Base-by-base conservation (phyloP, 2,329 filamentous ascomycete species). In the Colletotrichum sansevieriae region DNA sequence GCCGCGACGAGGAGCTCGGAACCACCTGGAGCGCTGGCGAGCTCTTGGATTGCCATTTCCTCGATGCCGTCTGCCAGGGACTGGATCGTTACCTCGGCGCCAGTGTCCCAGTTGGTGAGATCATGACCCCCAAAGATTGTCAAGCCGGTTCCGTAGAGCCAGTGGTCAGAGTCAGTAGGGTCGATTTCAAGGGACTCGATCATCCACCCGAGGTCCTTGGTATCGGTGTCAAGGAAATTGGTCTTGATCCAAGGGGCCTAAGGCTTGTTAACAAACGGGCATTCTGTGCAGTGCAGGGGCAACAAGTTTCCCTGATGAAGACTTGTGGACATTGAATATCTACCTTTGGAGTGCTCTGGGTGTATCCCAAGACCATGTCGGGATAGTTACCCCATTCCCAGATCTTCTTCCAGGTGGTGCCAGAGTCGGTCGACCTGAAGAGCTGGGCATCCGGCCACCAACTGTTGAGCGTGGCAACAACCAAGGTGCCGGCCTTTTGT, bases 401-500 rank as follows among this genome's bases (percentile, higher is more conserved):
- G 25, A 88, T 80, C 0, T 75, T 78, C 1, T 83, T 83, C 86
- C 86, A 88, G 0, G 84, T 87, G 12, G 81, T 77, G 18, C 84
- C 87, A 0, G 85, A 87, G 75, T 89, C 83, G 0, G 78, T 86
- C 2, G 85, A 88, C 41, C 87, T 78, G 76, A 84, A 89, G 47
- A 89, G 77, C 56, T 87, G 83, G 0, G 83, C 86, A 68, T 90
- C 87, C 0, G 87, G 87, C 79, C 82, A 89, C 87, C 87, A 89
- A 15, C 82, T 85, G 76, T 89, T 90, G 39, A 89, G 75, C 1
- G 82, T 82, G 0, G 87, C 85, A 0, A 88, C 87, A 43, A 89
- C 83, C 12, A 89, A 73, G 0, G 87, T 89, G 0, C 87, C 87
- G 0, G 87, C 82, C 15, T 82, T 84, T 71, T 84, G 80, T 65